Evolutionary conservation across 2,329 filamentous ascomycete genomes (phyloP).

Genomic region (Lecanosticta acicola): DNA sequence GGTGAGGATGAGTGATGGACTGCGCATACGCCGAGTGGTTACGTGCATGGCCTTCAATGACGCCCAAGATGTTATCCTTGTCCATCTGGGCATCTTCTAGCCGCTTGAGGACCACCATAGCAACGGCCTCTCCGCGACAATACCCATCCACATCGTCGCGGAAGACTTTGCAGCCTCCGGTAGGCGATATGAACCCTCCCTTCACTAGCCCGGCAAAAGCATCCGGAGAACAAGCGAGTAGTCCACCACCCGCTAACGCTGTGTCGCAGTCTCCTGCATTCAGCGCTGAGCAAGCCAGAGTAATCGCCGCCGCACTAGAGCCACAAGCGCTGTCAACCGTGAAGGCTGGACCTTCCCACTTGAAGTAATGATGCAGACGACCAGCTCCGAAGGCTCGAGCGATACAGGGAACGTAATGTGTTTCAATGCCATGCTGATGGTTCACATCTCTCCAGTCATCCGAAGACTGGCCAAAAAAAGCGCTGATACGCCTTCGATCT

Average conservation of each 20-base stretch:
- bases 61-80: conserved; percentile 23
- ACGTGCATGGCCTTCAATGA: conserved; percentile 8
- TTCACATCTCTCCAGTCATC: conserved; percentile 31
- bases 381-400: conserved; percentile 22
- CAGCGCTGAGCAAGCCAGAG: conserved; percentile 27
- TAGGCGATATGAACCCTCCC: conserved; percentile 40
- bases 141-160: conserved; percentile 16
- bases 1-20: conserved; percentile 17
- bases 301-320: conserved; percentile 18
- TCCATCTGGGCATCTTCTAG: conserved; percentile 29
- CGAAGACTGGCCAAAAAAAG: conserved; percentile 30
- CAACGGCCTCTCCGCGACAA: conserved; percentile 32
- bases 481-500: conserved; percentile 24
- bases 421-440: conserved; percentile 18
- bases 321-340: background rate
- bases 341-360: background rate
- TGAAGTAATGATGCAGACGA: conserved; percentile 5
- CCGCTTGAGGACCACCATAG: conserved; percentile 26
- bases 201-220: conserved; percentile 31
- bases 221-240: conserved; percentile 31
- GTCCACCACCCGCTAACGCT: conserved; percentile 35
- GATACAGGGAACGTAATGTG: conserved; percentile 15
- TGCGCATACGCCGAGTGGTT: conserved; percentile 14
- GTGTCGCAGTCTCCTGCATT: conserved; percentile 23
- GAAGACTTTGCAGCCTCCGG: conserved; percentile 44